Percentiles rank a stretch among this genome's conserved stretches.
Conservation (phyloP, 1,139 yeast genomes). For the Suhomyces bribrorum region DNA sequence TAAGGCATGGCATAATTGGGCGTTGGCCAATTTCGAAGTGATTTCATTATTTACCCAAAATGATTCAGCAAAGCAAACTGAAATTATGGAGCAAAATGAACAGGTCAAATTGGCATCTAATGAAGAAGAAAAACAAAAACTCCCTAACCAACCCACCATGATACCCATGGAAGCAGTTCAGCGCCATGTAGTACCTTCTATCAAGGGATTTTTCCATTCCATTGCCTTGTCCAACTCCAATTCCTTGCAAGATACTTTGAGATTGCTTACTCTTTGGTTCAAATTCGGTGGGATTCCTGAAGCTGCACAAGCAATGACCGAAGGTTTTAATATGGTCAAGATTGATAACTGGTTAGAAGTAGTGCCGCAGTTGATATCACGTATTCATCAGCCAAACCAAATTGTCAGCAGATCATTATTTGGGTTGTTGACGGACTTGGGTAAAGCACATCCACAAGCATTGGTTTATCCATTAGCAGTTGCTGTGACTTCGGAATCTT, state of each 20-base stretch:
- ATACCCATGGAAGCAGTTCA: constrained; percentile 64
- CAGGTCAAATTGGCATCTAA: constrained; percentile 22
- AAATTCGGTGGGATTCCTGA: constrained; percentile 92
- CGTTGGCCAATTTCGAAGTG: constrained; percentile 93
- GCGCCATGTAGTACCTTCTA: constrained; percentile 91
- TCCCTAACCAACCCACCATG: constrained; percentile 24
- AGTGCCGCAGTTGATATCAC: constrained; percentile 90
- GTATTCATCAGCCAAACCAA: constrained; percentile 93
- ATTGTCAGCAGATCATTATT: constrained; percentile 78
- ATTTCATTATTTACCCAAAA: constrained; percentile 61
- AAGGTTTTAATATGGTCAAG: constrained; percentile 86
- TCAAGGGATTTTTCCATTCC: constrained; percentile 92
- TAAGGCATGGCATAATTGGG: constrained; percentile 99
- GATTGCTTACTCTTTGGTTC: constrained; percentile 92
- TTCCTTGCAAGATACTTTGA: constrained; percentile 87
- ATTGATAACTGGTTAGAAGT: constrained; percentile 96
- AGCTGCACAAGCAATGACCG: constrained; percentile 87
- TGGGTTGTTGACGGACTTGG: constrained; percentile 81
- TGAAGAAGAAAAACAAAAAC: constrained; percentile 18
- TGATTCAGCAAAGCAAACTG: constrained; percentile 23
- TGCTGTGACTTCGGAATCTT: constrained; percentile 91
- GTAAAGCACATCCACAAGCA: constrained; percentile 96
- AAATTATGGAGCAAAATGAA: constrained; percentile 27
- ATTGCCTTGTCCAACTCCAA: constrained; percentile 84
- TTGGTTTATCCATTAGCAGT: constrained; percentile 93